phyloP scores from a whole-genome alignment of 495 filamentous ascomycete genomes.

The Aspergillus egyptiacus region DNA sequence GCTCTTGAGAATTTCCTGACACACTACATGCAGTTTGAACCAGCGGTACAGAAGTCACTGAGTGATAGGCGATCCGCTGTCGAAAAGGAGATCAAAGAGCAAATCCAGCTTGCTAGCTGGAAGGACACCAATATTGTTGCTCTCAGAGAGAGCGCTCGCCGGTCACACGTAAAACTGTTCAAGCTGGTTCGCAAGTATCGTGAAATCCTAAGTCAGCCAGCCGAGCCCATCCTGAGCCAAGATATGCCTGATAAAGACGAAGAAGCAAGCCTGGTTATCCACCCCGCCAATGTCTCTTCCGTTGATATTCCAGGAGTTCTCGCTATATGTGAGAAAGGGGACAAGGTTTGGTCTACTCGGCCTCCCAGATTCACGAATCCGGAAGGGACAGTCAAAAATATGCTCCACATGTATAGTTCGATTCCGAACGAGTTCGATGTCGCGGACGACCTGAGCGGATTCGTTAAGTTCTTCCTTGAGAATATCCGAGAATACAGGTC shows the following conservation, averaged over 20 bases:
- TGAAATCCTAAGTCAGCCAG: slow-evolving; percentile 62
- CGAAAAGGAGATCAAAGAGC: slow-evolving; percentile 82
- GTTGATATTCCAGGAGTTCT: slow-evolving; percentile 35
- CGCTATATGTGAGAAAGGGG: slow-evolving; percentile 46
- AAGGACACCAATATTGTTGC: slow-evolving; percentile 92
- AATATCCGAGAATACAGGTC: slow-evolving; percentile 67
- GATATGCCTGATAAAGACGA: slow-evolving; percentile 54
- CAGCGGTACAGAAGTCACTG: slow-evolving; percentile 55
- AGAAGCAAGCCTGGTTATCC: slow-evolving; percentile 21
- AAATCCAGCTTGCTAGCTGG: slow-evolving; percentile 86
- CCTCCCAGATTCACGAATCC: slow-evolving; percentile 68
- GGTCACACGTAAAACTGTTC: slow-evolving; percentile 87
- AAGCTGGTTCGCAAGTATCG: slow-evolving; percentile 87
- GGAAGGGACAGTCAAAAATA: slow-evolving; percentile 54
- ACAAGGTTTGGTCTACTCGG: slow-evolving; percentile 52
- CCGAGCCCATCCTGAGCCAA: slow-evolving; percentile 55
- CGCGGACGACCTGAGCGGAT: slow-evolving; percentile 55
- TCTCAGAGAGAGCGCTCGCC: slow-evolving; percentile 76
- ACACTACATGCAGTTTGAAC: slow-evolving; percentile 64
- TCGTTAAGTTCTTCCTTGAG: slow-evolving; percentile 58
- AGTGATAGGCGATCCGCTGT: slow-evolving; percentile 56
- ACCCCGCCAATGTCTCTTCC: slow-evolving; percentile 15
- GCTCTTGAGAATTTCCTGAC: slow-evolving; percentile 71
- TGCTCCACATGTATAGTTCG: slow-evolving; percentile 51
- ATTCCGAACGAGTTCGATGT: slow-evolving; percentile 49